Evolutionary conservation across 495 filamentous ascomycete genomes (phyloP).

Genomic region (Hypomontagnella monticulosa): DNA sequence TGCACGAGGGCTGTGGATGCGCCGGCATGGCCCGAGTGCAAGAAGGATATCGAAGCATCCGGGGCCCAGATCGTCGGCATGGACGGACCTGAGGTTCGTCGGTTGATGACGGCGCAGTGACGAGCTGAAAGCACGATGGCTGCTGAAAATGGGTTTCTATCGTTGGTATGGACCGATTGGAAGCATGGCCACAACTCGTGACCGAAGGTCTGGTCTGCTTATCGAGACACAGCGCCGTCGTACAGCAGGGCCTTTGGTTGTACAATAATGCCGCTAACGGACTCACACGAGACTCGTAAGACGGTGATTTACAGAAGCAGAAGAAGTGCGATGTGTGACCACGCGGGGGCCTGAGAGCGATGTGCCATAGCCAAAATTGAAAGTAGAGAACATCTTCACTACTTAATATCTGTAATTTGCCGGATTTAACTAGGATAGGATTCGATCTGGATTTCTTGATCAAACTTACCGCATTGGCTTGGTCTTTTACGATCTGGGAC

Average conservation of each 20-base stretch:
- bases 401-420: too few relatives aligned
- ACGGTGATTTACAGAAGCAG: not conserved
- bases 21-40: slow-evolving; percentile 64
- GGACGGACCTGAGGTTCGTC: slow-evolving; percentile 54
- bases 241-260: not conserved
- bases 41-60: slow-evolving; percentile 62
- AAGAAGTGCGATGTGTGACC: not conserved
- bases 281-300: slow-evolving; percentile 6
- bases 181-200: too few relatives aligned
- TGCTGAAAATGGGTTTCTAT: too few relatives aligned
- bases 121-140: not conserved
- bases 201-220: not conserved
- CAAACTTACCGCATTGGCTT: too few relatives aligned
- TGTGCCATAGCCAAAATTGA: not conserved
- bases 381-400: too few relatives aligned
- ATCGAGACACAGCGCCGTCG: not conserved
- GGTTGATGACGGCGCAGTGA: slow-evolving; percentile 36
- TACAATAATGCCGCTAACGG: not conserved
- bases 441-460: too few relatives aligned
- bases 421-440: too few relatives aligned
- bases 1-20: slow-evolving; percentile 75
- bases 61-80: slow-evolving; percentile 58
- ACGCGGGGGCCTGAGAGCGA: not conserved
- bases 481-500: too few relatives aligned
- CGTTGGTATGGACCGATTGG: too few relatives aligned